Percentiles rank a stretch among this genome's conserved stretches.
phyloP scores from a whole-genome alignment of 805 yeast genomes.

The Ogataea paradorogensis region DNA sequence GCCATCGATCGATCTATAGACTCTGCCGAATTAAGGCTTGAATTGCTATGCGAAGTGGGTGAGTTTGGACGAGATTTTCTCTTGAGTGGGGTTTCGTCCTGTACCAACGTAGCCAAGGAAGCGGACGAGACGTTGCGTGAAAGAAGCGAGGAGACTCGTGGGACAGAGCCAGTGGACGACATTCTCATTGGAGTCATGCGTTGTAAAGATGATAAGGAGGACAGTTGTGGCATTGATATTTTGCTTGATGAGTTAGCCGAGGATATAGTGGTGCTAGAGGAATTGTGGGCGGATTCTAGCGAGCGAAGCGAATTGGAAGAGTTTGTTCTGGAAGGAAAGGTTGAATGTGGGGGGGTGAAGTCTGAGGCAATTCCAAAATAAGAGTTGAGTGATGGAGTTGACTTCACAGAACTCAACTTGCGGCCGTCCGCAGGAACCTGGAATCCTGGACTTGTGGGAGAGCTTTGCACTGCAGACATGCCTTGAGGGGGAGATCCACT shows the following conservation, averaged over 20 bases:
- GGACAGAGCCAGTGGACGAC: constrained; percentile 23
- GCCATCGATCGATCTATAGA: constrained; percentile 24
- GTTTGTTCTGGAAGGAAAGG: constrained; percentile 31
- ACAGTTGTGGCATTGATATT: constrained; percentile 16
- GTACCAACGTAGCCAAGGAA: constrained; percentile 26
- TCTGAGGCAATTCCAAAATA: constrained; percentile 20
- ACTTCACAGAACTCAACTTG: constrained; percentile 21
- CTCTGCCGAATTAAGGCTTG: constrained; percentile 42
- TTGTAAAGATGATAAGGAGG: constrained; percentile 50
- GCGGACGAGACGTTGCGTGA: constrained; percentile 20
- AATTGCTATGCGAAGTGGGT: constrained; percentile 17
- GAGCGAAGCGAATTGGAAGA: constrained; percentile 33
- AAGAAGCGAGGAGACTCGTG: constrained; percentile 21
- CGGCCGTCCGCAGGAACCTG: background rate
- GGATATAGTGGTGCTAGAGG: constrained; percentile 18
- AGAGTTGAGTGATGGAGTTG: constrained; percentile 21
- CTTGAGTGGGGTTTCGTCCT: constrained; percentile 21
- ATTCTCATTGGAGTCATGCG: constrained; percentile 57
- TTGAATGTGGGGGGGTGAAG: constrained; percentile 30
- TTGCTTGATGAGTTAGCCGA: constrained; percentile 26
- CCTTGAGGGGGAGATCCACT: constrained; percentile 7
- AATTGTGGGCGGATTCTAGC: constrained; percentile 29
- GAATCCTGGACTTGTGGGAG: constrained; percentile 18
- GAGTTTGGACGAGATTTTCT: constrained; percentile 38
- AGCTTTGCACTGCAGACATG: constrained; percentile 8